Conservation (phyloP, 176 grass and related monocot genomes). For the Poa pratensis region DNA sequence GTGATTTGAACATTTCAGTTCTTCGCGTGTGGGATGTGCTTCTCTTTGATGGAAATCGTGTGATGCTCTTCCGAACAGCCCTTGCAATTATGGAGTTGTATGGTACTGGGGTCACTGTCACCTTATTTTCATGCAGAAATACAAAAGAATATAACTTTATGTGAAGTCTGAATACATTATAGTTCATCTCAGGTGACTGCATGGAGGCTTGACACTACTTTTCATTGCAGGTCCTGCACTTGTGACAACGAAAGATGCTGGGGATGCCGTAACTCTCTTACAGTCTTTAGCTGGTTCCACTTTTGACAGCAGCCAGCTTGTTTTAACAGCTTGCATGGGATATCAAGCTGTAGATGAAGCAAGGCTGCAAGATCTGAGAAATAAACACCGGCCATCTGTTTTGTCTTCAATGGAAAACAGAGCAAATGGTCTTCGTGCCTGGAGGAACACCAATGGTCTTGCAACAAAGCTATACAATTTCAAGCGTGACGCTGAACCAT, state of each 20-base stretch:
- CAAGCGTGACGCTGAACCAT: conserved; percentile 69
- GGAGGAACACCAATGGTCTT: conserved; percentile 82
- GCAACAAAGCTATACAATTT: conserved; percentile 88
- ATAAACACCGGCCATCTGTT: conserved; percentile 89
- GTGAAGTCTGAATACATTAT: conserved; percentile 15
- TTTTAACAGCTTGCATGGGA: conserved; percentile 97
- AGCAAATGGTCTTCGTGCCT: conserved; percentile 66
- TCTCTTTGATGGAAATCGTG: conserved; percentile 92
- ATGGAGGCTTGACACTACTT: conserved; percentile 31
- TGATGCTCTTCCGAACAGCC: conserved; percentile 88
- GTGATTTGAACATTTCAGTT: conserved; percentile 67
- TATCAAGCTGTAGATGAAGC: conserved; percentile 85
- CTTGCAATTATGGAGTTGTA: conserved; percentile 98
- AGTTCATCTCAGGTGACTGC: neutral
- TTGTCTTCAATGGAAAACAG: conserved; percentile 92
- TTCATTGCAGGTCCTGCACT: conserved; percentile 82
- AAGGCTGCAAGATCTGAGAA: conserved; percentile 78
- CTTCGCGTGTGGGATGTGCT: conserved; percentile 99
- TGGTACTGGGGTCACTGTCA: conserved; percentile 62
- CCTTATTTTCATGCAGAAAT: conserved; percentile 32
- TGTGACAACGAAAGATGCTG: conserved; percentile 95
- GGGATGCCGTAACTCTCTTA: conserved; percentile 93
- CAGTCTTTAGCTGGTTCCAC: conserved; percentile 95
- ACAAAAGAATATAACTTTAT: neutral
- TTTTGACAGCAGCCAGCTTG: conserved; percentile 98